Percentiles rank a stretch among this genome's conserved stretches.
Evolutionary conservation across 306 rosid species (phyloP).

Genomic region (Trifolium dubium): DNA sequence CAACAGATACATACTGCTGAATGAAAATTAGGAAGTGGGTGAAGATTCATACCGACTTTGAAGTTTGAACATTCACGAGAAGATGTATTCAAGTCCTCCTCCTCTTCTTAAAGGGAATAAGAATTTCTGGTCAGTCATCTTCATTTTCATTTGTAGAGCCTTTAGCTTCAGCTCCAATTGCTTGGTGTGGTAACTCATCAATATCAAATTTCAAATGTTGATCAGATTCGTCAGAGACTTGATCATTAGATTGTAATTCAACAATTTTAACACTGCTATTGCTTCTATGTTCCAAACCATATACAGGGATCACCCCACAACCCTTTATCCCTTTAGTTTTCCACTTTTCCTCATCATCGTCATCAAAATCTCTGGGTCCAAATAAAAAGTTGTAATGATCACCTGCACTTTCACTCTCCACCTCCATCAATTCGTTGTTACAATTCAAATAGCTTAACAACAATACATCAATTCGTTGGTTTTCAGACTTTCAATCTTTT

Average conservation of each 20-base stretch:
- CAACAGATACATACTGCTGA: neutral
- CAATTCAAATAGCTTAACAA: too few species aligned
- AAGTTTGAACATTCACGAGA: too few species aligned
- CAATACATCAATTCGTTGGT: neutral
- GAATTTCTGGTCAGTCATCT: neutral
- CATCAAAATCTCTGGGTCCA: too few species aligned
- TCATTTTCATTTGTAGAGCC: neutral
- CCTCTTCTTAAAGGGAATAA: neutral
- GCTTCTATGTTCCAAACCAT: neutral
- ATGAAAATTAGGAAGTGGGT: neutral
- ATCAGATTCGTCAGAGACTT: neutral
- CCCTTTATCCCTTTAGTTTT: neutral
- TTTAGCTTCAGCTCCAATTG: neutral
- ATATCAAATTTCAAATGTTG: neutral
- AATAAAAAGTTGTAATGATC: neutral
- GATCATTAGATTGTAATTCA: neutral
- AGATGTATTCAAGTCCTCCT: too few species aligned
- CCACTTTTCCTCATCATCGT: too few species aligned
- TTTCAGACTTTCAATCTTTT: neutral
- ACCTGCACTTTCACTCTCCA: neutral
- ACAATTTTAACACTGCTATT: neutral
- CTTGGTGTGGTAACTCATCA: neutral
- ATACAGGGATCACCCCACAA: conserved; percentile 7
- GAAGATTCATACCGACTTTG: neutral
- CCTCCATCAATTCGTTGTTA: neutral